A percentile compares a stretch with the other conserved stretches of the same genome.
Conservation (phyloP, 2,329 filamentous ascomycete genomes). For the Orbilia brochopaga region DNA sequence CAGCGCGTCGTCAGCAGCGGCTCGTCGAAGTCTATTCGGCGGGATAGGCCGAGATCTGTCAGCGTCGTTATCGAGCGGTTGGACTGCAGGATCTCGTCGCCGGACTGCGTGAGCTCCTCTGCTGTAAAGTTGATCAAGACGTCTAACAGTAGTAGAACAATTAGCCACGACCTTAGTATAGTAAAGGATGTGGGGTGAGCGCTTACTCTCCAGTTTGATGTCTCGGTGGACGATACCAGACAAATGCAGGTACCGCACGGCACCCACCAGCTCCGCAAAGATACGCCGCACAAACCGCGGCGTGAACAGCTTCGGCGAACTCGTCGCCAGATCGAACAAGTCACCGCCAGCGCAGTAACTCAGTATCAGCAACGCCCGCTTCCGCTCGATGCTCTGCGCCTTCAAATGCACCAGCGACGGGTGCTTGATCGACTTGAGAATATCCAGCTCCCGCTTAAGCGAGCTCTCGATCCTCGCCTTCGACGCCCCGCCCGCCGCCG, state of each 20-base stretch:
- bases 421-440: conserved; percentile 85
- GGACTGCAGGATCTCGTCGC: conserved; percentile 70
- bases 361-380: conserved; percentile 81
- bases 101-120: conserved; percentile 64
- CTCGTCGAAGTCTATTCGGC: conserved; percentile 76
- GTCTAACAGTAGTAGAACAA: conserved; percentile 63
- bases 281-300: conserved; percentile 78
- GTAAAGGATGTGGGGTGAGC: conserved; percentile 43
- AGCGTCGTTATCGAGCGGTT: conserved; percentile 84
- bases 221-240: conserved; percentile 91
- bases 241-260: conserved; percentile 82
- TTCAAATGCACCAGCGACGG: conserved; percentile 89
- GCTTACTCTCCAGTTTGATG: conserved; percentile 95
- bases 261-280: conserved; percentile 85
- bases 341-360: conserved; percentile 94
- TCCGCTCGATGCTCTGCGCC: conserved; percentile 84
- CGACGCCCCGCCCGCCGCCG: conserved; percentile 88
- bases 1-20: conserved; percentile 92
- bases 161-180: conserved; percentile 5
- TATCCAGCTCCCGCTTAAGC: conserved; percentile 91
- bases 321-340: conserved; percentile 86
- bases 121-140: conserved; percentile 85
- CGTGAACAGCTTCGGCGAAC: conserved; percentile 66
- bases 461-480: conserved; percentile 88
- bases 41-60: conserved; percentile 87